These are phyloP conservation scores for Lanmaoa pseudosensibilis DNA, from an alignment of 768 basidiomycete species.

Conservation along the genomic window DNA sequence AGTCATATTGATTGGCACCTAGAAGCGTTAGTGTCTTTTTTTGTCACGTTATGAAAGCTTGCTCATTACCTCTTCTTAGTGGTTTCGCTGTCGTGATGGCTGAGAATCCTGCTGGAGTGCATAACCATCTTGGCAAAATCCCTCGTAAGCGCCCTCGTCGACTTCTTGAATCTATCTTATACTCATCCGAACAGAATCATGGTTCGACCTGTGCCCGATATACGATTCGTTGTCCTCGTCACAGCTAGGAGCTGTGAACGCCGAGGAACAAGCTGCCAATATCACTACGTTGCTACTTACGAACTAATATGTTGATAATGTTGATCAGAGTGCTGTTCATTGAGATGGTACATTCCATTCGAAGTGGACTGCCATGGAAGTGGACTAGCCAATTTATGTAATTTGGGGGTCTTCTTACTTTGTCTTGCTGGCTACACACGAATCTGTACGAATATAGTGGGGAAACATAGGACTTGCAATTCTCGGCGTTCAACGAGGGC, in stretches of 20 bases:
- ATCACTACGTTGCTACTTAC: constrained; percentile 20
- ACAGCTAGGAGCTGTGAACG: constrained; percentile 23
- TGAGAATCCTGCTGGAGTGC: constrained; percentile 21
- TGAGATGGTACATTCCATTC: not conserved
- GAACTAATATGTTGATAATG: not conserved
- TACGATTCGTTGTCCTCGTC: constrained; percentile 18
- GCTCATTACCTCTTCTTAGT: constrained; percentile 8
- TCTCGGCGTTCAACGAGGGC: not conserved
- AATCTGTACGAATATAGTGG: not conserved
- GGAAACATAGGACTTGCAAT: not conserved
- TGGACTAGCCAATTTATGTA: not conserved
- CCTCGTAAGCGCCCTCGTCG: constrained; percentile 12
- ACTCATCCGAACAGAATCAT: constrained; percentile 16
- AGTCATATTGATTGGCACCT: constrained; percentile 35
- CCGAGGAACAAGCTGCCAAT: constrained; percentile 20
- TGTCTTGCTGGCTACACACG: not conserved
- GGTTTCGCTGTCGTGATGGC: constrained; percentile 31
- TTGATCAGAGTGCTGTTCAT: not conserved
- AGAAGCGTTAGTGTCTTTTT: constrained; percentile 15
- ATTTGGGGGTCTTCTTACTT: not conserved
- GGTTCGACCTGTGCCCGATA: constrained; percentile 27
- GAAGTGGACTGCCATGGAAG: no score
- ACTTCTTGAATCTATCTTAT: not conserved
- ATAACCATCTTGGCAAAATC: constrained; percentile 11
- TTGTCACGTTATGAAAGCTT: not conserved